phyloP scores from a whole-genome alignment of 1,284 basidiomycete species.

The Cutaneotrichosporon arboriforme region DNA sequence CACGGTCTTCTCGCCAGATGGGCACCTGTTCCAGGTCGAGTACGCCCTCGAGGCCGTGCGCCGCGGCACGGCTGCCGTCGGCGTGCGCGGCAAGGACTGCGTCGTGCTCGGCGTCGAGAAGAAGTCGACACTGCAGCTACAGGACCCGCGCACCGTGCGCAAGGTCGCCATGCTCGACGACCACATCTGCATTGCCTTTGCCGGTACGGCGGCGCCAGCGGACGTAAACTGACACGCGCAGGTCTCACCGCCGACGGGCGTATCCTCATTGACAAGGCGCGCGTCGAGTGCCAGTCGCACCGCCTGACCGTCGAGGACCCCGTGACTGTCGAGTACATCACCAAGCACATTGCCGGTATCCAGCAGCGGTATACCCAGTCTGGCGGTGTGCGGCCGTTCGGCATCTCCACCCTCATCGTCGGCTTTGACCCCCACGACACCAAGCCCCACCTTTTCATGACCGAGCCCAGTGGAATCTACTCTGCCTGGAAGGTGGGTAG shows the following conservation, averaged over 20 bases:
- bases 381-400: slow-evolving; percentile 96
- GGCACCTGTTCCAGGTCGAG: slow-evolving; percentile 69
- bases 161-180: slow-evolving; percentile 99
- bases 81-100: slow-evolving; percentile 88
- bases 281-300: slow-evolving; percentile 96
- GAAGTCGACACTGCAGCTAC: slow-evolving; percentile 94
- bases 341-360: slow-evolving; percentile 92
- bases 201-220: slow-evolving; percentile 58
- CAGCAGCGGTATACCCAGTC: slow-evolving; percentile 99
- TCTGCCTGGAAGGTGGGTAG: slow-evolving; percentile 89
- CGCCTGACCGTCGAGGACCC: slow-evolving; percentile 97
- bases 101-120: slow-evolving; percentile 98
- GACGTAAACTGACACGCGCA: slow-evolving; percentile 40
- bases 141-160: slow-evolving; percentile 94
- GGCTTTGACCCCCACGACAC: slow-evolving; percentile 94
- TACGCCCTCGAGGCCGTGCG: slow-evolving; percentile 96
- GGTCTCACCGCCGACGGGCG: slow-evolving; percentile 96
- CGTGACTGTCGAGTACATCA: slow-evolving; percentile 97
- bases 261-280: slow-evolving; percentile 95
- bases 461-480: slow-evolving; percentile 96
- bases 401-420: slow-evolving; percentile 92
- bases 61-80: slow-evolving; percentile 96
- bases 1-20: slow-evolving; percentile 91
- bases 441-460: slow-evolving; percentile 86
- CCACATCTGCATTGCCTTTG: slow-evolving; percentile 95